Evolutionary conservation across 257 asterid genomes (phyloP).

Genomic region (Solanum sejunctum): DNA sequence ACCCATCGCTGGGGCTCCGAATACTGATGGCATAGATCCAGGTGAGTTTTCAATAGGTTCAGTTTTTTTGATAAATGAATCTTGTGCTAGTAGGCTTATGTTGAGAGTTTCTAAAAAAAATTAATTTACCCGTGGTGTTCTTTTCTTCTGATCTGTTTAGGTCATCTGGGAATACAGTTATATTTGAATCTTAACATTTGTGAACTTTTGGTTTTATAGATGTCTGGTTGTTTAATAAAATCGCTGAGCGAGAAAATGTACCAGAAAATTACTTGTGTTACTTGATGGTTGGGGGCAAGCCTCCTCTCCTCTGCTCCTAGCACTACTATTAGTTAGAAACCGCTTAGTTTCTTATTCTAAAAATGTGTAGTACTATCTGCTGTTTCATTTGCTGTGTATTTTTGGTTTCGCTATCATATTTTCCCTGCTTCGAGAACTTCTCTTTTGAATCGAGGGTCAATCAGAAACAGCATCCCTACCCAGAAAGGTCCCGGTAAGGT

Average conservation of each 20-base stretch:
- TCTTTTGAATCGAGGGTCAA: not conserved
- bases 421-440: not conserved
- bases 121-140: not conserved
- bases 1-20: conserved; percentile 35
- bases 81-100: not conserved
- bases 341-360: too few species aligned
- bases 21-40: conserved; percentile 43
- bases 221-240: not conserved
- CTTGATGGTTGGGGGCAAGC: not conserved
- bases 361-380: too few species aligned
- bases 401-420: not conserved
- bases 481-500: not conserved
- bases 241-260: not conserved
- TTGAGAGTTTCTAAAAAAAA: not conserved
- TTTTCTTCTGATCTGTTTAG: not conserved
- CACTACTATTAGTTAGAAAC: not conserved
- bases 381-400: too few species aligned
- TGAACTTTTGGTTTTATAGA: not conserved
- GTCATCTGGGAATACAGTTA: not conserved
- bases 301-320: too few species aligned
- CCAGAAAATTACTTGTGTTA: not conserved
- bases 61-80: not conserved
- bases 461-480: not conserved
- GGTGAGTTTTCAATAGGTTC: conserved; percentile 11
- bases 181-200: not conserved